Base-by-base conservation (phyloP, 768 basidiomycete species). In the Brasilioporus rufonigricans region DNA sequence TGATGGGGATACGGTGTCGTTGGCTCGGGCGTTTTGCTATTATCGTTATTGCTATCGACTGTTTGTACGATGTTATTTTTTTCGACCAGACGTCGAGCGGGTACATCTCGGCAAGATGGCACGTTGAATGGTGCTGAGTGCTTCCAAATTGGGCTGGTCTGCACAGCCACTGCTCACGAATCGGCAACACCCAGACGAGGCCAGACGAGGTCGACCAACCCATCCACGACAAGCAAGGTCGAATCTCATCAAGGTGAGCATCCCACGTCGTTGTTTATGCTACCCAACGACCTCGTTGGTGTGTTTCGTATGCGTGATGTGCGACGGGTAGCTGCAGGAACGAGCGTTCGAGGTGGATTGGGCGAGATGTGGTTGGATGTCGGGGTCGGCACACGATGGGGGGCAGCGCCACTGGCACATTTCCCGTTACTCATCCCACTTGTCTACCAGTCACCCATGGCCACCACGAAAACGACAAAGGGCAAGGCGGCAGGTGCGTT, bases 391-490 rank as follows among this genome's bases (percentile, higher is more conserved):
- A 41, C 39, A 32, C 40, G 8, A 18, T 18, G 27, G 7, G 47
- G 40, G 36, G 38, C 51, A 26, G 52, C 9, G 51, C 41, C 32
- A 33, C 33, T 29, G 44, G 23, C 26, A n/a, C 9, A 31, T 11
- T 35, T 14, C n/a, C 12, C 5, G 23, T n/a, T 55, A 43, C 56
- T 67, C 21, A 60, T 19, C 38, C 24, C 13, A 8, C 8, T 18
- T 47, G 27, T 13, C 18, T 40, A 10, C 19, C 40, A 68, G 64
- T 39, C 35, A 53, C n/a, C 31, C 73, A 88, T 89, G 87, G 83
- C 86, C 74, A 76, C 82, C 51, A 82, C 85, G 59, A 88, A 89
- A 77, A 76, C 80, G 48, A 67, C 79, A 57, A 89, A 89, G 77
- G 78, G 80, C 66, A 86, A 84, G 77, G 69, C 72, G 18, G 74